Evolutionary conservation across 345 rosid genomes (phyloP).

Genomic region (Limnanthes douglasii): DNA sequence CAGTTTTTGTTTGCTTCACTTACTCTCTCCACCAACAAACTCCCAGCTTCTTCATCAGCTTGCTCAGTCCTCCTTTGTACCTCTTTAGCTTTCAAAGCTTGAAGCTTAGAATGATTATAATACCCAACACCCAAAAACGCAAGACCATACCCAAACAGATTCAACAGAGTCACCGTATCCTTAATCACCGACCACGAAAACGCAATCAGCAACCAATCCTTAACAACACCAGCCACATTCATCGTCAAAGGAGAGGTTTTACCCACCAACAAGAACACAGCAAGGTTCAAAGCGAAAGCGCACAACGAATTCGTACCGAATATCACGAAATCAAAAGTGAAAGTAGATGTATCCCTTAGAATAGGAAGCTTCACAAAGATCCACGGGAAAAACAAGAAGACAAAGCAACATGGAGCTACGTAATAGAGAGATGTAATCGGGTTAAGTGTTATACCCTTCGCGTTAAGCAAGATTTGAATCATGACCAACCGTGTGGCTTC

Average conservation of each 20-base stretch:
- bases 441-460: constrained; percentile 71
- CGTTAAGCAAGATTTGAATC: constrained; percentile 81
- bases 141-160: constrained; percentile 74
- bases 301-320: constrained; percentile 87
- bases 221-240: constrained; percentile 98
- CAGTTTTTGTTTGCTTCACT: too few relatives aligned
- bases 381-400: constrained; percentile 74
- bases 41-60: constrained; percentile 63
- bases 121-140: constrained; percentile 91
- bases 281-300: constrained; percentile 85
- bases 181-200: constrained; percentile 96
- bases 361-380: constrained; percentile 71
- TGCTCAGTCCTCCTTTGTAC: constrained; percentile 71
- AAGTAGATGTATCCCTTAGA: constrained; percentile 60
- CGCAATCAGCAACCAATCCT: constrained; percentile 91
- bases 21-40: constrained; percentile 70
- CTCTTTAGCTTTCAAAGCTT: constrained; percentile 81
- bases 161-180: constrained; percentile 85
- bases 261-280: constrained; percentile 89
- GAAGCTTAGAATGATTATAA: constrained; percentile 82
- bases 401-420: constrained; percentile 84
- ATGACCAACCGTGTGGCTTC: constrained; percentile 88
- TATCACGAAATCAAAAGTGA: constrained; percentile 72
- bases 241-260: constrained; percentile 93
- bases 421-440: constrained; percentile 79